phyloP scores from a whole-genome alignment of 352 stramenopile species.

The Pythium sp. region DNA sequence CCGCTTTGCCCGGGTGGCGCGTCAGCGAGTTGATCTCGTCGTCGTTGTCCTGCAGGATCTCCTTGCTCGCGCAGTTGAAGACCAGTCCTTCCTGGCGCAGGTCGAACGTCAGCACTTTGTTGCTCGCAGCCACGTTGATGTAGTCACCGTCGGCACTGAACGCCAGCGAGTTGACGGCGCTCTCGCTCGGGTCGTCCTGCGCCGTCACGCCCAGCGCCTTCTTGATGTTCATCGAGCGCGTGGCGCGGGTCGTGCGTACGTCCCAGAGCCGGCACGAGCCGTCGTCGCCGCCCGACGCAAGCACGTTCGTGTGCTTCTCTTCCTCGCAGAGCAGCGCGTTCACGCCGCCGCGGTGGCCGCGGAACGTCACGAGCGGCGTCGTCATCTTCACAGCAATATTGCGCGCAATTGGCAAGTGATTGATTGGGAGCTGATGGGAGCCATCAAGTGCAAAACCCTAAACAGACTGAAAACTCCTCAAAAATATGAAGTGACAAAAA shows the following conservation, averaged over 20 bases:
- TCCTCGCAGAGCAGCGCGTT: slow-evolving; percentile 65
- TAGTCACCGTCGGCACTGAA: slow-evolving; percentile 43
- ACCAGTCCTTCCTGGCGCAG: slow-evolving; percentile 56
- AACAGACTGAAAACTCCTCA: no score
- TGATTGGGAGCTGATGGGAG: no score
- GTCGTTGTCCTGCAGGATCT: slow-evolving; percentile 57
- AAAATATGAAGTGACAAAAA: no score
- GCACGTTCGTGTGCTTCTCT: slow-evolving; percentile 37
- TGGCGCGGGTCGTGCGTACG: slow-evolving; percentile 49
- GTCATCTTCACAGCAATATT: slow-evolving; percentile 10
- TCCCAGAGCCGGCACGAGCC: slow-evolving; percentile 72
- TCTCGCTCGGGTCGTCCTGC: slow-evolving; percentile 28
- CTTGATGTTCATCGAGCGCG: slow-evolving; percentile 63
- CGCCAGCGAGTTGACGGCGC: slow-evolving; percentile 64
- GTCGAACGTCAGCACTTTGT: slow-evolving; percentile 70
- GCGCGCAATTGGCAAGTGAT: neutral
- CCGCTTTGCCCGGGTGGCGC: slow-evolving; percentile 42
- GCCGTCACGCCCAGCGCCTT: slow-evolving; percentile 39
- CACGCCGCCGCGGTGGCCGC: slow-evolving; percentile 55
- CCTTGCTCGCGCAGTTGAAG: slow-evolving; percentile 45
- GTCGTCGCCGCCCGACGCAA: slow-evolving; percentile 70
- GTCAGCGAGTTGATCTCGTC: slow-evolving; percentile 71
- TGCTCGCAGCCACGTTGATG: slow-evolving; percentile 57
- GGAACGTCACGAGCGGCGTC: slow-evolving; percentile 39
- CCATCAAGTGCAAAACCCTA: no score